phyloP scores from a whole-genome alignment of 495 filamentous ascomycete species.

The Extremus antarcticus region DNA sequence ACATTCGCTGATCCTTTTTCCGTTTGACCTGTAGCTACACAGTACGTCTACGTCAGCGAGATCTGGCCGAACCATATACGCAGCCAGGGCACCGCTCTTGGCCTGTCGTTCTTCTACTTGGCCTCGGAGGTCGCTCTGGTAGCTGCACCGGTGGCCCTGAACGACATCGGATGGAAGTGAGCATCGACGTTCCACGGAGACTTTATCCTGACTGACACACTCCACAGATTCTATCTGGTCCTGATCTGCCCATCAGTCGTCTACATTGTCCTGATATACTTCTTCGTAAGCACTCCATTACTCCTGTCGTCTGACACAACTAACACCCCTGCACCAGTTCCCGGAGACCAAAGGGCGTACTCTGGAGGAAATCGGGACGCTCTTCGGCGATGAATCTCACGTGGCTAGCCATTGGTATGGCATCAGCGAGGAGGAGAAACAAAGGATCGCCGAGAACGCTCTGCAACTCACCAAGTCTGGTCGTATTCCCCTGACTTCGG shows the following conservation, averaged over 20 bases:
- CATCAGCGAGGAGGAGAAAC: slow-evolving; percentile 18
- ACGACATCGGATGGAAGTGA: slow-evolving; percentile 22
- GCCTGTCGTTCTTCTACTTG: slow-evolving; percentile 35
- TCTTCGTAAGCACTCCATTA: too few species aligned
- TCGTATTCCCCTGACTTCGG: neutral
- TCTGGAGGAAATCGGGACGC: slow-evolving; percentile 18
- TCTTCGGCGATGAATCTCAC: slow-evolving; percentile 19
- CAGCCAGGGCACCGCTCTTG: slow-evolving; percentile 38
- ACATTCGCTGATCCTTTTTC: too few species aligned
- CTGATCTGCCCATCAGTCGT: slow-evolving; percentile 37
- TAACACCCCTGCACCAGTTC: too few species aligned
- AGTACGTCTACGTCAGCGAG: slow-evolving; percentile 42
- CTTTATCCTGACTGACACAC: neutral
- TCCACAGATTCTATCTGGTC: slow-evolving; percentile 34
- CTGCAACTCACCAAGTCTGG: slow-evolving; percentile 6
- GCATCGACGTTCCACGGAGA: slow-evolving; percentile 30
- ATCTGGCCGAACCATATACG: slow-evolving; percentile 44
- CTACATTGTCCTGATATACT: slow-evolving; percentile 27
- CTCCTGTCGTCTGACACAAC: too few species aligned
- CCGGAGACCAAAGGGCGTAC: slow-evolving; percentile 25
- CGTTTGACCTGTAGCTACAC: too few species aligned
- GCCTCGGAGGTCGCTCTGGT: slow-evolving; percentile 30
- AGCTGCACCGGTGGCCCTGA: slow-evolving; percentile 35
- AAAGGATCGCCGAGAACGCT: slow-evolving; percentile 15
- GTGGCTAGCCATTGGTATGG: slow-evolving; percentile 15